These are phyloP conservation scores for Cubamyces sp. DNA, from an alignment of 768 basidiomycete species.

Conservation along the genomic window DNA sequence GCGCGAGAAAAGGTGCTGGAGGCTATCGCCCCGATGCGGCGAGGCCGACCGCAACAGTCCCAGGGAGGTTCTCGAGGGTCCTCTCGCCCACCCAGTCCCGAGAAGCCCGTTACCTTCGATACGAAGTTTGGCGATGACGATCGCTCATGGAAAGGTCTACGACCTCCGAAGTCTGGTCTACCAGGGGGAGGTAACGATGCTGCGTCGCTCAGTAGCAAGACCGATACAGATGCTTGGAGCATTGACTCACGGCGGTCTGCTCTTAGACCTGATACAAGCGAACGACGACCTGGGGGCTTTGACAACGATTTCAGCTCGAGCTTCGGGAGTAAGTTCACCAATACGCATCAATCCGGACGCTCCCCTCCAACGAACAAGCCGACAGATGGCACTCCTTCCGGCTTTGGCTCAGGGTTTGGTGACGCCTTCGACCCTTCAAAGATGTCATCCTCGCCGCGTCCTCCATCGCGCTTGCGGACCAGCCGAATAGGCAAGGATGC, in stretches of 20 bases:
- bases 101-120: constrained; percentile 27
- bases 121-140: constrained; percentile 37
- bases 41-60: constrained; percentile 55
- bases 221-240: constrained; percentile 38
- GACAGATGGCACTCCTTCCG: not conserved
- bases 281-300: constrained; percentile 22
- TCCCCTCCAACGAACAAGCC: constrained; percentile 6
- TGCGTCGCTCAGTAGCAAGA: constrained; percentile 17
- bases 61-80: constrained; percentile 19
- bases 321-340: constrained; percentile 26
- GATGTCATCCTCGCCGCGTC: constrained; percentile 31
- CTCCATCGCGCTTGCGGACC: constrained; percentile 31
- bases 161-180: constrained; percentile 35
- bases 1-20: constrained; percentile 79
- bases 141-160: constrained; percentile 30
- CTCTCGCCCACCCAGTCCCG: constrained; percentile 35
- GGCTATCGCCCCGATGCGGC: constrained; percentile 78
- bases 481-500: constrained; percentile 60
- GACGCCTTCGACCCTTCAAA: constrained; percentile 54
- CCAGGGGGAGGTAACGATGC: constrained; percentile 23
- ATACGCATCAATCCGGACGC: constrained; percentile 5
- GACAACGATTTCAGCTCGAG: constrained; percentile 32
- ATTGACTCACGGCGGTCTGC: constrained; percentile 20
- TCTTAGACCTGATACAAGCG: constrained; percentile 13
- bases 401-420: constrained; percentile 51